These are phyloP conservation scores for Cladosporium austrohemisphaericum DNA, from an alignment of 2,329 filamentous ascomycete genomes.

Conservation along the genomic window DNA sequence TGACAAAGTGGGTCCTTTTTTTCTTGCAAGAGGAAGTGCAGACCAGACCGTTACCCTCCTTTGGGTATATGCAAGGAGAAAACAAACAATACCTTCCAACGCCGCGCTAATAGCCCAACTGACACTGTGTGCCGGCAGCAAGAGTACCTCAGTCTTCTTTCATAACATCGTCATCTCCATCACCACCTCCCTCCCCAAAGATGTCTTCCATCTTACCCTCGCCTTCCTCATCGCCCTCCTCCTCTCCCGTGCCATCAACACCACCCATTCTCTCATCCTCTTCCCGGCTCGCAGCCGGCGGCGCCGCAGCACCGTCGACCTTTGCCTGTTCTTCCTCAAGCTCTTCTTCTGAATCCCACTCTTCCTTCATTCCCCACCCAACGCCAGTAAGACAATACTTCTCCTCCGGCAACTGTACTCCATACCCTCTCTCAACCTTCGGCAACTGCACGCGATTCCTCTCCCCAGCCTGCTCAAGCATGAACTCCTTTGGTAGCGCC, in stretches of 20 bases:
- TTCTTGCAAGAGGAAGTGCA: too few relatives aligned
- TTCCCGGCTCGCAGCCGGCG: conserved; percentile 4
- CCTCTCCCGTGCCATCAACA: conserved; percentile 38
- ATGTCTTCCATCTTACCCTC: conserved; percentile 42
- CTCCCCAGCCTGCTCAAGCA: conserved; percentile 69
- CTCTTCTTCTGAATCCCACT: conserved; percentile 55
- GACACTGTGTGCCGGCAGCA: too few relatives aligned
- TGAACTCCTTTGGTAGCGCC: conserved; percentile 67
- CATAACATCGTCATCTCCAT: conserved; percentile 14
- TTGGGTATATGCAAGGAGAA: too few relatives aligned
- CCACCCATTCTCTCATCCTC: conserved; percentile 38
- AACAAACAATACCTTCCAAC: too few relatives aligned
- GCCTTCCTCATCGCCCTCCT: conserved; percentile 34
- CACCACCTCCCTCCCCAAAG: conserved; percentile 35
- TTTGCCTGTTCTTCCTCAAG: conserved; percentile 41
- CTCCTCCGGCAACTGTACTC: conserved; percentile 59
- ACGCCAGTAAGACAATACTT: conserved; percentile 57
- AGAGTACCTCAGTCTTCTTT: conserved; percentile 11
- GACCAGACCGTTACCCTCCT: too few relatives aligned
- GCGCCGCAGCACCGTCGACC: conserved; percentile 36
- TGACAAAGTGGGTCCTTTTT: too few relatives aligned
- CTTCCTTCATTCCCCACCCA: conserved; percentile 55
- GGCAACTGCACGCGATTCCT: conserved; percentile 64
- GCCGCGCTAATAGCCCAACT: too few relatives aligned
- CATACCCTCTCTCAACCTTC: conserved; percentile 54